Percentiles rank a stretch among this genome's conserved stretches.
These are phyloP conservation scores for Blakeslea trispora DNA, from an alignment of 371 early-diverging fungal species.

Conservation along the genomic window DNA sequence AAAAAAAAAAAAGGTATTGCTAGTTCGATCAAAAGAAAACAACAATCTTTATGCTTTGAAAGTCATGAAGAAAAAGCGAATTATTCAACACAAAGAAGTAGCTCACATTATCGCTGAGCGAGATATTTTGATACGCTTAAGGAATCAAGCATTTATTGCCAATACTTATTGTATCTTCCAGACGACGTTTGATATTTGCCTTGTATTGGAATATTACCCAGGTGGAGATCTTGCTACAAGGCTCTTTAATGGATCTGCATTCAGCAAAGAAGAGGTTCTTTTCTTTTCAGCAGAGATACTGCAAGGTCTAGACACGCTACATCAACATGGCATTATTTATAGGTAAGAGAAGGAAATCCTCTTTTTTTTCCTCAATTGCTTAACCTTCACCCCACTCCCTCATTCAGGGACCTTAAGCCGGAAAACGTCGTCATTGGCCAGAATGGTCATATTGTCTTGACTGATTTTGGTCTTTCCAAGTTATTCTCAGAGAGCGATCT, in stretches of 20 bases:
- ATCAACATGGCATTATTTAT: slow-evolving; percentile 85
- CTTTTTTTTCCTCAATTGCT: too few species aligned
- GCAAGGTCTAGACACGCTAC: slow-evolving; percentile 82
- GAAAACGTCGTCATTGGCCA: slow-evolving; percentile 79
- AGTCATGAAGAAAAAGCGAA: slow-evolving; percentile 67
- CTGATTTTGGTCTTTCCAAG: slow-evolving; percentile 88
- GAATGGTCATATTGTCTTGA: slow-evolving; percentile 85
- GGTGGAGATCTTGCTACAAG: slow-evolving; percentile 90
- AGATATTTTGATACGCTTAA: slow-evolving; percentile 63
- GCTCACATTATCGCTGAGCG: slow-evolving; percentile 71
- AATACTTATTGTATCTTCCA: slow-evolving; percentile 76
- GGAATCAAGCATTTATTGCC: slow-evolving; percentile 72
- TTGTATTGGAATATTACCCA: slow-evolving; percentile 82
- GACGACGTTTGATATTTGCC: slow-evolving; percentile 64
- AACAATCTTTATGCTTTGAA: slow-evolving; percentile 69
- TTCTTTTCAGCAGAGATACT: slow-evolving; percentile 91
- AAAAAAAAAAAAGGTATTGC: slow-evolving; percentile 62
- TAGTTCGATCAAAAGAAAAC: slow-evolving; percentile 56
- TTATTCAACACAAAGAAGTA: slow-evolving; percentile 63
- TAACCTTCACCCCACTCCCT: not conserved
- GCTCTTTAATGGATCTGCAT: slow-evolving; percentile 65
- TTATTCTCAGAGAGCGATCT: slow-evolving; percentile 47
- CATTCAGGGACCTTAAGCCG: slow-evolving; percentile 73
- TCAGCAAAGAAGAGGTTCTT: slow-evolving; percentile 69
- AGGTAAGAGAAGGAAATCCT: slow-evolving; percentile 47